Percentiles rank a stretch among this genome's conserved stretches.
Evolutionary conservation across 441 rosid species (phyloP).

Genomic region (Populus hybrid): DNA sequence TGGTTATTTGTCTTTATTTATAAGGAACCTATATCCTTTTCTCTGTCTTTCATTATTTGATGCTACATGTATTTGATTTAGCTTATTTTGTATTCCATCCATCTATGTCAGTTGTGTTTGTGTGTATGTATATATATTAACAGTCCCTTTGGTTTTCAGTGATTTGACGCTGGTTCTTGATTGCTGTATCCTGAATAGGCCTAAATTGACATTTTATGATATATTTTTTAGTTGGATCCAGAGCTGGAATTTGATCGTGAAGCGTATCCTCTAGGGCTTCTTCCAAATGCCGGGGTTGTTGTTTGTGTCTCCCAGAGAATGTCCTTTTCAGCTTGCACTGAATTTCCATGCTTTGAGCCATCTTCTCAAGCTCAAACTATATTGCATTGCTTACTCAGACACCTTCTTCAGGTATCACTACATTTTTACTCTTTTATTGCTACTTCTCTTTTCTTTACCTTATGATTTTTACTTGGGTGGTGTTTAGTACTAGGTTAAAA

Average conservation of each 20-base stretch:
- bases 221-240: slow-evolving; percentile 78
- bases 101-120: not conserved
- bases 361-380: slow-evolving; percentile 98
- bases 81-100: not conserved
- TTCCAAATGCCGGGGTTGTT: slow-evolving; percentile 95
- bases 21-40: slow-evolving; percentile 7
- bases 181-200: slow-evolving; percentile 10
- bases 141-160: not conserved
- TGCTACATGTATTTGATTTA: slow-evolving; percentile 7
- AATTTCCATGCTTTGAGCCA: slow-evolving; percentile 97
- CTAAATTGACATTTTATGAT: slow-evolving; percentile 21
- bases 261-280: slow-evolving; percentile 94
- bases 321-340: slow-evolving; percentile 95
- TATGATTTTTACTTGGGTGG: not conserved
- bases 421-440: slow-evolving; percentile 2
- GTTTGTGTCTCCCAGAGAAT: slow-evolving; percentile 96
- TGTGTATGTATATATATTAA: not conserved
- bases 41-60: not conserved
- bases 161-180: slow-evolving; percentile 16
- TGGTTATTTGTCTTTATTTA: slow-evolving; percentile 9
- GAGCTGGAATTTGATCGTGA: slow-evolving; percentile 98
- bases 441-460: slow-evolving; percentile 1
- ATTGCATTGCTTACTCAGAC: slow-evolving; percentile 91
- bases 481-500: not conserved
- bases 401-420: slow-evolving; percentile 87